A percentile compares a stretch with the other conserved stretches of the same genome.
These are phyloP conservation scores for Boletus hoseneyae DNA, from an alignment of 1,284 basidiomycete species.

Conservation along the genomic window DNA sequence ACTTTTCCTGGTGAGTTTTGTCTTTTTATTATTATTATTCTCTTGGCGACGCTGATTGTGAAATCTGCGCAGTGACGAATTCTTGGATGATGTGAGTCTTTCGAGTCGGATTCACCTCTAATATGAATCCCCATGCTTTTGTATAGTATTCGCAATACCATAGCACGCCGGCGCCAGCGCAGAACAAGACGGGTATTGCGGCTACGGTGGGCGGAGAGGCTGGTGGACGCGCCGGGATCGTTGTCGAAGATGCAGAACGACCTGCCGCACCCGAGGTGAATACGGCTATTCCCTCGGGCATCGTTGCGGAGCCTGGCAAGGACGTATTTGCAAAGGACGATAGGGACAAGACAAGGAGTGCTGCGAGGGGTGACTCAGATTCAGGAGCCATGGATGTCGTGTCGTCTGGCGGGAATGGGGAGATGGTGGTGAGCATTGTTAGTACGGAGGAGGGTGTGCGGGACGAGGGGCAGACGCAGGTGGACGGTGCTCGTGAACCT, in stretches of 20 bases:
- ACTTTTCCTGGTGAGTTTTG: slow-evolving; percentile 80
- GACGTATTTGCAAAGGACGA: slow-evolving; percentile 56
- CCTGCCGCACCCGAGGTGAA: slow-evolving; percentile 23
- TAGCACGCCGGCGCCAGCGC: too few species aligned
- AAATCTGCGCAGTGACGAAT: slow-evolving; percentile 50
- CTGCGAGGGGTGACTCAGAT: not conserved
- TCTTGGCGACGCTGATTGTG: slow-evolving; percentile 3
- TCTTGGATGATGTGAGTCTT: slow-evolving; percentile 54
- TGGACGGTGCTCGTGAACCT: not conserved
- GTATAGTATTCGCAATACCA: slow-evolving; percentile 42
- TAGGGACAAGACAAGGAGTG: slow-evolving; percentile 32
- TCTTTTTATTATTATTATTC: too few species aligned
- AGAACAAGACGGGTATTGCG: slow-evolving; percentile 21
- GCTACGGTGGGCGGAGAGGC: slow-evolving; percentile 46
- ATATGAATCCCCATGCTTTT: not conserved
- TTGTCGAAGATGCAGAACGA: slow-evolving; percentile 38
- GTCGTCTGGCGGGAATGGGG: slow-evolving; percentile 4
- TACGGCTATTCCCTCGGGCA: slow-evolving; percentile 45
- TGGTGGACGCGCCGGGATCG: slow-evolving; percentile 44
- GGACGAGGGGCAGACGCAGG: too few species aligned
- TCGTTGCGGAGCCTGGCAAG: slow-evolving; percentile 61
- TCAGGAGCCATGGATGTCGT: not conserved
- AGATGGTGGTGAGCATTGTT: slow-evolving; percentile 19
- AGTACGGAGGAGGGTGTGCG: not conserved
- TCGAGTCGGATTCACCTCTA: not conserved